Percentiles rank a stretch among this genome's conserved stretches.
Conservation (phyloP, 208 protist species). For the Crithidia bombi region DNA sequence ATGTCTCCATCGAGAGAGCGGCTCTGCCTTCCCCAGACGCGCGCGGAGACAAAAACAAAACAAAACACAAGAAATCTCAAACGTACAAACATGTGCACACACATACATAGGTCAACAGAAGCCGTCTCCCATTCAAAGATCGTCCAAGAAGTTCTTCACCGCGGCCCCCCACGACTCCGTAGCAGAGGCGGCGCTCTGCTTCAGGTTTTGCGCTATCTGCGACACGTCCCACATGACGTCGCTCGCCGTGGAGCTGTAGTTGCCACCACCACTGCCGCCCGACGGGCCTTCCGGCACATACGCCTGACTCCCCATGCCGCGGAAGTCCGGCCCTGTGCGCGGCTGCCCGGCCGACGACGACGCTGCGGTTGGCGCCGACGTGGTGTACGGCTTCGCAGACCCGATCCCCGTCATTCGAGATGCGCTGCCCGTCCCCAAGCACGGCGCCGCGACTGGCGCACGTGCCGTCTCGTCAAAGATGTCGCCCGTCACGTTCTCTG, state of each 20-base stretch:
- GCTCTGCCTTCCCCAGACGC: too few species aligned
- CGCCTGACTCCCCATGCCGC: slow-evolving; percentile 61
- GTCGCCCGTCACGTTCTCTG: slow-evolving; percentile 37
- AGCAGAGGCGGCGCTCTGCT: slow-evolving; percentile 47
- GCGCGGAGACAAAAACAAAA: too few species aligned
- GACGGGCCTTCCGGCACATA: slow-evolving; percentile 44
- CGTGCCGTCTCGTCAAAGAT: slow-evolving; percentile 34
- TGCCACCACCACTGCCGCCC: slow-evolving; percentile 10
- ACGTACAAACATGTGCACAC: too few species aligned
- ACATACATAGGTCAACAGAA: too few species aligned
- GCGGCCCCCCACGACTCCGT: slow-evolving; percentile 50
- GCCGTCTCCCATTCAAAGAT: slow-evolving; percentile 54
- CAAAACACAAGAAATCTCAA: too few species aligned
- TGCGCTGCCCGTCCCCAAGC: slow-evolving; percentile 14
- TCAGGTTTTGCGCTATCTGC: slow-evolving; percentile 53
- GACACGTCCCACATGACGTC: slow-evolving; percentile 68
- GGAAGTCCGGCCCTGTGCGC: slow-evolving; percentile 63
- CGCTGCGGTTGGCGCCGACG: background rate
- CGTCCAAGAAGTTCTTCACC: slow-evolving; percentile 69
- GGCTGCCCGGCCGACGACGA: slow-evolving; percentile 9
- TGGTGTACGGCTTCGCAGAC: background rate
- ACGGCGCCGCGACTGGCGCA: slow-evolving; percentile 11
- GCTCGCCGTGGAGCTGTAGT: slow-evolving; percentile 15
- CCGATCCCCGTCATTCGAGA: background rate
- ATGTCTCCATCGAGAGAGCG: background rate